A percentile compares a stretch with the other conserved stretches of the same genome.
These are phyloP conservation scores for Candida maltosa DNA, from an alignment of 805 yeast genomes.

Conservation along the genomic window DNA sequence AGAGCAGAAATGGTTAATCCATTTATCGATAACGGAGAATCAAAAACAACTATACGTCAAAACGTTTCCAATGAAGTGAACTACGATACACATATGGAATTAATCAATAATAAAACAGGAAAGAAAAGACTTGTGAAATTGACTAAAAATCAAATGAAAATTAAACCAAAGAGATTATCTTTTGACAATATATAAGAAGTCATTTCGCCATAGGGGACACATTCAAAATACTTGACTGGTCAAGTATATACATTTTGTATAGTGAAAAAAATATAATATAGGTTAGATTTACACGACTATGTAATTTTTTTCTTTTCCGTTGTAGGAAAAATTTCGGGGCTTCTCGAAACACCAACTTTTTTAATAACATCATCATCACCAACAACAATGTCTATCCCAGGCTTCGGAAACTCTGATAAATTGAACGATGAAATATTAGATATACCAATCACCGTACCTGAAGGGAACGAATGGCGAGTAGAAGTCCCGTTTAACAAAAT, in stretches of 20 bases:
- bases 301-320: no score
- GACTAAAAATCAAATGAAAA: constrained; percentile 27
- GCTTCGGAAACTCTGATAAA: background rate
- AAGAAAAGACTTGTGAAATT: constrained; percentile 29
- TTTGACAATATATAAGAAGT: constrained; percentile 5
- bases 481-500: constrained; percentile 56
- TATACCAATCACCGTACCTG: constrained; percentile 21
- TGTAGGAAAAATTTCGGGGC: no score
- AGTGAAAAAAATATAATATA: no score
- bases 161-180: constrained; percentile 35
- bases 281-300: no score
- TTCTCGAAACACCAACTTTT: no score
- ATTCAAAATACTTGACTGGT: no score
- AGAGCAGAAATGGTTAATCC: constrained; percentile 18
- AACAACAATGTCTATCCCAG: constrained; percentile 4
- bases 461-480: constrained; percentile 70
- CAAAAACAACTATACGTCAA: background rate
- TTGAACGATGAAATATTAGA: background rate
- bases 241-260: no score
- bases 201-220: no score
- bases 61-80: constrained; percentile 6
- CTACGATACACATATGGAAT: constrained; percentile 24
- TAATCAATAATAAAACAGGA: constrained; percentile 36
- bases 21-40: constrained; percentile 11
- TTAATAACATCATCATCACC: background rate